phyloP scores from a whole-genome alignment of 1,139 yeast genomes.

The Wickerhamiella pararugosa region DNA sequence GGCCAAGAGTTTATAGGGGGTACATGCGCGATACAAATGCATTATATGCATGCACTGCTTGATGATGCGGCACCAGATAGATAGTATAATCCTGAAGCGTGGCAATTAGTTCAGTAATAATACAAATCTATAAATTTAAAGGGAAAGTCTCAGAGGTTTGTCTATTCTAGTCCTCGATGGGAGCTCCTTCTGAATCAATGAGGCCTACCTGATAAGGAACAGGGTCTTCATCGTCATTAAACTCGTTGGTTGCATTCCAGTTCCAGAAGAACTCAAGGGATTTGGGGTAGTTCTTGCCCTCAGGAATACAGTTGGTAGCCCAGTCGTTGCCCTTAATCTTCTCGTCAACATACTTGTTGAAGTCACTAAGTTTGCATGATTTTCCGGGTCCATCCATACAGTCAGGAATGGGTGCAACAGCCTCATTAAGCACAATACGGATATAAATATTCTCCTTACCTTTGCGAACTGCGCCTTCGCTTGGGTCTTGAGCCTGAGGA shows the following conservation, averaged over 20 bases:
- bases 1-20: no score
- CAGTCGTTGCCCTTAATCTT: slow-evolving; percentile 12
- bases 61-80: no score
- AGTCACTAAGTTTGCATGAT: slow-evolving; percentile 36
- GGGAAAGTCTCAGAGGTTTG: no score
- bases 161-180: background rate
- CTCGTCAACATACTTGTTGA: slow-evolving; percentile 15
- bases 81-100: no score
- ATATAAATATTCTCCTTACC: slow-evolving; percentile 28
- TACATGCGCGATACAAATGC: no score
- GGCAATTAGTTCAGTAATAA: no score
- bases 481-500: background rate
- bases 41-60: no score
- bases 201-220: slow-evolving; percentile 16
- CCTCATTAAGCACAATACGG: slow-evolving; percentile 42
- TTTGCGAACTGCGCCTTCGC: slow-evolving; percentile 1
- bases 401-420: slow-evolving; percentile 39
- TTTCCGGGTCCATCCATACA: slow-evolving; percentile 50
- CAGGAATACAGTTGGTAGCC: slow-evolving; percentile 18
- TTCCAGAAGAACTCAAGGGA: slow-evolving; percentile 22
- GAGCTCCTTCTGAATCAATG: slow-evolving; percentile 9
- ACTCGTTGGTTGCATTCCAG: slow-evolving; percentile 19
- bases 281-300: slow-evolving; percentile 16
- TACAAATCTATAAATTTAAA: no score
- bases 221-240: slow-evolving; percentile 13